A percentile compares a stretch with the other conserved stretches of the same genome.
phyloP scores from a whole-genome alignment of 306 rosid species.

The Cucurbita pepo region DNA sequence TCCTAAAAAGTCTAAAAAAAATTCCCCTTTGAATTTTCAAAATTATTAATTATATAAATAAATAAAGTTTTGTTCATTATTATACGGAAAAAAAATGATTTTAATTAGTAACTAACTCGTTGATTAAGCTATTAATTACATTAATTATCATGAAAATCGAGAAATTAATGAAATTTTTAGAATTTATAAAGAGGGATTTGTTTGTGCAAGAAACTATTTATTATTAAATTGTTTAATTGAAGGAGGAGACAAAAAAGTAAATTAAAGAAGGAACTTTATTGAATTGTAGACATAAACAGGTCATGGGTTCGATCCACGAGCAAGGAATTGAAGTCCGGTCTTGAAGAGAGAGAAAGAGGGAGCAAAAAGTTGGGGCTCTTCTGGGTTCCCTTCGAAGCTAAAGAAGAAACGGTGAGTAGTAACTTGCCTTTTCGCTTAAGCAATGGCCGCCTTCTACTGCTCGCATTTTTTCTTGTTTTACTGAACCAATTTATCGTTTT shows the following conservation, averaged over 20 bases:
- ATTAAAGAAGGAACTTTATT: constrained; percentile 5
- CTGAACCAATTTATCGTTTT: neutral
- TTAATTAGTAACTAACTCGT: too few species aligned
- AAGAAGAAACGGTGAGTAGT: constrained; percentile 17
- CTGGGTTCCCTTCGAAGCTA: constrained; percentile 4
- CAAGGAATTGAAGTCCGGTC: constrained; percentile 22
- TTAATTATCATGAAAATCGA: too few species aligned
- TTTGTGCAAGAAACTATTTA: too few species aligned
- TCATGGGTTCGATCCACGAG: constrained; percentile 29
- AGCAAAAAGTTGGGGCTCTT: constrained; percentile 6
- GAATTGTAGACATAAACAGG: neutral
- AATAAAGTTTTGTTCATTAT: too few species aligned
- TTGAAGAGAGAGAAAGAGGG: constrained; percentile 4
- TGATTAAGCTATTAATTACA: too few species aligned
- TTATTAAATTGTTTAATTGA: neutral
- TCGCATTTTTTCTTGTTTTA: neutral
- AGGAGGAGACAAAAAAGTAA: constrained; percentile 1
- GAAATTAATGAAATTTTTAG: too few species aligned
- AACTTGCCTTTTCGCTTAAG: constrained; percentile 7
- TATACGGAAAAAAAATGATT: too few species aligned
- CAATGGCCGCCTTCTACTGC: neutral
- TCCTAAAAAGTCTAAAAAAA: too few species aligned
- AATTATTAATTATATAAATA: too few species aligned
- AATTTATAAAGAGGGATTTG: too few species aligned
- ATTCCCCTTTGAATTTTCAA: too few species aligned